Evolutionary conservation across 108 stramenopile genomes (phyloP).

Genomic region (Schizochytrium sp.): DNA sequence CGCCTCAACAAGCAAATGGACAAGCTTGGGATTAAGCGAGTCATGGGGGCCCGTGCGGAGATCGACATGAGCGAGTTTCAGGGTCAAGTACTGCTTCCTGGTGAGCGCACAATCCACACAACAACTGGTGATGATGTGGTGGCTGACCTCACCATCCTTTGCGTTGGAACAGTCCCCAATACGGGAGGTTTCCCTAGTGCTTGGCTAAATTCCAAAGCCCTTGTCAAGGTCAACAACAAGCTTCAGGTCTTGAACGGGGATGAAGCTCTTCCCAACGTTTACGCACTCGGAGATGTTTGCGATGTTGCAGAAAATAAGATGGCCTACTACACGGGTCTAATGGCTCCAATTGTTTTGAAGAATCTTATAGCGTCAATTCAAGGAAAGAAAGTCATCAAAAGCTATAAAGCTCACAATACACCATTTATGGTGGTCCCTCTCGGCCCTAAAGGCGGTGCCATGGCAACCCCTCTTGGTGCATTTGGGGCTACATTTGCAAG

Average conservation of each 20-base stretch:
- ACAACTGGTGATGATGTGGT: neutral
- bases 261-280: neutral
- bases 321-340: neutral
- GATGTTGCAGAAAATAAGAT: constrained; percentile 23
- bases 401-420: neutral
- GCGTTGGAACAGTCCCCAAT: constrained; percentile 20
- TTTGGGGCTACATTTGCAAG: neutral
- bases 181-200: neutral
- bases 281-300: constrained; percentile 3
- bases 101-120: neutral
- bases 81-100: neutral
- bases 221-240: constrained; percentile 46
- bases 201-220: neutral
- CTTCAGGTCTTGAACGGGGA: neutral
- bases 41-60: neutral
- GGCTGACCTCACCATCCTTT: neutral
- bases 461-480: constrained; percentile 1
- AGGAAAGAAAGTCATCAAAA: neutral
- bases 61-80: neutral
- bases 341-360: neutral
- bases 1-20: constrained; percentile 4
- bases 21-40: neutral
- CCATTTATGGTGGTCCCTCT: constrained; percentile 48
- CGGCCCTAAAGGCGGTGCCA: constrained; percentile 25
- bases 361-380: neutral